Conservation (phyloP, 176 grass and related monocot species). For the Triticum turgidum region DNA sequence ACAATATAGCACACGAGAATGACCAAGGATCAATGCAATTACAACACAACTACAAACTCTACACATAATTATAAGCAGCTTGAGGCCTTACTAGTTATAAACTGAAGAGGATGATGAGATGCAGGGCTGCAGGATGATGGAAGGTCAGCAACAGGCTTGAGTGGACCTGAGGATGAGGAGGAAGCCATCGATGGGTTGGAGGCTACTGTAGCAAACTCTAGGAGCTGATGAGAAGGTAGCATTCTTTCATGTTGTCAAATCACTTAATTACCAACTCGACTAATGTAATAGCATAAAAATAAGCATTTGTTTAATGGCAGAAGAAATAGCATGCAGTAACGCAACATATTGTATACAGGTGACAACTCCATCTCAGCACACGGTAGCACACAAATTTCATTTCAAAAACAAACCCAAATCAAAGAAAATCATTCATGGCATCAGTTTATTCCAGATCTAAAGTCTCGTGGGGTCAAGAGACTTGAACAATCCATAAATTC, state of each 20-base stretch:
- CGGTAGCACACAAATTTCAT: neutral
- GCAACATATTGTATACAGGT: neutral
- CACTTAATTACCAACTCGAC: neutral
- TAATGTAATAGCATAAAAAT: neutral
- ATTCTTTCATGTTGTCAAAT: neutral
- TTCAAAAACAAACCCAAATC: no score
- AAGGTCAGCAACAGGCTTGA: neutral
- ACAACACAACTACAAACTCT: neutral
- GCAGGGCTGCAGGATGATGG: neutral
- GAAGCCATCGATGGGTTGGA: neutral
- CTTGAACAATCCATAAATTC: no score
- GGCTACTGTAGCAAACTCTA: neutral
- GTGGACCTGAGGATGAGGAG: neutral
- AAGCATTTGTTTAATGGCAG: neutral
- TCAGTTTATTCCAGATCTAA: no score
- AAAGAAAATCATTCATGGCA: no score
- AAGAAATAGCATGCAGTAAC: neutral
- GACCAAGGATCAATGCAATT: slow-evolving; percentile 2
- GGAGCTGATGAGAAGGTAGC: neutral
- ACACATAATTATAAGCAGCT: neutral
- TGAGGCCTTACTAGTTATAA: slow-evolving; percentile 6
- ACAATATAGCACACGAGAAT: neutral
- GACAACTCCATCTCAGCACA: neutral
- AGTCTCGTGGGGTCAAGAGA: no score
- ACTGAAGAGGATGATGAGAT: neutral